Evolutionary conservation across 306 rosid genomes (phyloP).

Genomic region (Carpinus viminea): DNA sequence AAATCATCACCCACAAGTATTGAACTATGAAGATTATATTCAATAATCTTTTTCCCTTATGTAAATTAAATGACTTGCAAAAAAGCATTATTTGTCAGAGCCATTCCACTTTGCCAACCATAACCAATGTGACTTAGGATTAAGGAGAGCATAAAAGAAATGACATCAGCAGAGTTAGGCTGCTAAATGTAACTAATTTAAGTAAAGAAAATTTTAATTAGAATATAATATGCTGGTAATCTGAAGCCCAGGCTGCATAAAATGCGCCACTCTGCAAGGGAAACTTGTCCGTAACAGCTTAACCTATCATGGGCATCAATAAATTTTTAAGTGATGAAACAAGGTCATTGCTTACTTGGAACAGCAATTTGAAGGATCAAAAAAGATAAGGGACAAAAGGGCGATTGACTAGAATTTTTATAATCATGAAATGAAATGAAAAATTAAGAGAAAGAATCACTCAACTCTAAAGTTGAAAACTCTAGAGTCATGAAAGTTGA

Average conservation of each 20-base stretch:
- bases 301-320: background rate
- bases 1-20: background rate
- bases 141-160: background rate
- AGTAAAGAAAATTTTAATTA: background rate
- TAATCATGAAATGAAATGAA: background rate
- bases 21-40: background rate
- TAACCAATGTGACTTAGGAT: background rate
- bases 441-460: background rate
- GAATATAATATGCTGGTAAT: background rate
- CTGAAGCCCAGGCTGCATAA: background rate
- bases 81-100: background rate
- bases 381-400: background rate
- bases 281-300: background rate
- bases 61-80: background rate
- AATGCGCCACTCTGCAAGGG: background rate
- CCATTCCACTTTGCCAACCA: background rate
- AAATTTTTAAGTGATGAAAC: background rate
- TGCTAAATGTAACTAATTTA: background rate
- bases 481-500: background rate
- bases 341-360: background rate
- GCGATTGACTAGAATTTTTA: background rate
- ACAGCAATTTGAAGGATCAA: background rate
- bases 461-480: background rate
- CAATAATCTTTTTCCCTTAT: background rate
- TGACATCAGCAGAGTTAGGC: background rate